Percentiles rank a stretch among this genome's conserved stretches.
Evolutionary conservation across 2,329 filamentous ascomycete species (phyloP).

Genomic region (Sporothrix curviconia): DNA sequence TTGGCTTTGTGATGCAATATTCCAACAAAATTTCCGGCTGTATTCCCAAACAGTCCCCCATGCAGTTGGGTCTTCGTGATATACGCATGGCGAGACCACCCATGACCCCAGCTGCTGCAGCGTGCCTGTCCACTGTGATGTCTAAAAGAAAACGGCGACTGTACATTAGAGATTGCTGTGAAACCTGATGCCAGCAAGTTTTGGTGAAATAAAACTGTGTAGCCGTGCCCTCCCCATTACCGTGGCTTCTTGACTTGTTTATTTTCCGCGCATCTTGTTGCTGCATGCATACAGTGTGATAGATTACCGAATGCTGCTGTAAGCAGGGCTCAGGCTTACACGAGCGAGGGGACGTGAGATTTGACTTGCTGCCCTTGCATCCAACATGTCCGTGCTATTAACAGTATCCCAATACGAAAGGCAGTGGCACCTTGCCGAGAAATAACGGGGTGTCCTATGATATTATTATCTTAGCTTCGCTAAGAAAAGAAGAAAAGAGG

Average conservation of each 20-base stretch:
- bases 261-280: background rate
- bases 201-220: no score
- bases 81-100: no score
- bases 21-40: background rate
- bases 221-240: background rate
- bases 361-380: background rate
- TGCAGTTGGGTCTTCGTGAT: no score
- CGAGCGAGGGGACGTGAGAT: no score
- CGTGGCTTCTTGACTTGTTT: background rate
- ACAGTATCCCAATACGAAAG: background rate
- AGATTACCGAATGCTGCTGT: no score
- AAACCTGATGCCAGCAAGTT: no score
- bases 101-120: no score
- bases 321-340: no score
- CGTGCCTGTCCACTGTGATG: background rate
- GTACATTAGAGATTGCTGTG: no score
- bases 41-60: background rate
- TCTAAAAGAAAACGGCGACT: background rate
- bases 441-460: background rate
- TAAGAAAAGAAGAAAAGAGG: no score
- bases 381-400: background rate
- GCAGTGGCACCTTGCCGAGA: background rate
- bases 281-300: constrained; percentile 3
- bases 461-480: no score
- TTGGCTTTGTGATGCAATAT: background rate